A percentile compares a stretch with the other conserved stretches of the same genome.
phyloP scores from a whole-genome alignment of 2,329 filamentous ascomycete species.

The Fonsecaea monophora region DNA sequence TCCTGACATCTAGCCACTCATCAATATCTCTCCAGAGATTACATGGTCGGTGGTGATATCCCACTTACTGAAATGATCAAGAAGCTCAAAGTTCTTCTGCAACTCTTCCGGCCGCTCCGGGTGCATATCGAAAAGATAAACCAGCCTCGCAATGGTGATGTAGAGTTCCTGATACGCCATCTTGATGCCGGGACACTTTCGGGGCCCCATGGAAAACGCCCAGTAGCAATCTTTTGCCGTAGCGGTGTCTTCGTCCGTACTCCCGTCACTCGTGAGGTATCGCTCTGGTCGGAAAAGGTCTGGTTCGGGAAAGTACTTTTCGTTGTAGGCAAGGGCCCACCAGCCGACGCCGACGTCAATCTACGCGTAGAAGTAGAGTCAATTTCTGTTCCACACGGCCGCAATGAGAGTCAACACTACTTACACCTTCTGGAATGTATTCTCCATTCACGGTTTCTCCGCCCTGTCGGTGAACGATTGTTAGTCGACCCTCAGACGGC shows the following conservation, averaged over 20 bases:
- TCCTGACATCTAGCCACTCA: not conserved
- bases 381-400: not conserved
- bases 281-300: slow-evolving; percentile 3
- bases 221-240: not conserved
- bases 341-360: not conserved
- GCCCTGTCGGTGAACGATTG: not conserved
- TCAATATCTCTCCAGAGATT: not conserved
- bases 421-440: not conserved
- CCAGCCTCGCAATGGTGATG: not conserved
- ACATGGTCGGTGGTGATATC: not conserved
- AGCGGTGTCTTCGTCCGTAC: not conserved
- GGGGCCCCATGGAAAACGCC: not conserved
- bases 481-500: not conserved
- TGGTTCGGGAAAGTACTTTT: not conserved
- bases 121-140: not conserved
- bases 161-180: slow-evolving; percentile 3
- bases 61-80: slow-evolving; percentile 4
- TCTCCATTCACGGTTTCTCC: not conserved
- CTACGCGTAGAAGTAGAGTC: not conserved
- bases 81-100: not conserved
- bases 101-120: not conserved
- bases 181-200: slow-evolving; percentile 5
- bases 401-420: not conserved
- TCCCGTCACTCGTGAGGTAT: not conserved
- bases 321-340: not conserved